phyloP scores from a whole-genome alignment of 768 basidiomycete species.

The Mycena kentingensis region DNA sequence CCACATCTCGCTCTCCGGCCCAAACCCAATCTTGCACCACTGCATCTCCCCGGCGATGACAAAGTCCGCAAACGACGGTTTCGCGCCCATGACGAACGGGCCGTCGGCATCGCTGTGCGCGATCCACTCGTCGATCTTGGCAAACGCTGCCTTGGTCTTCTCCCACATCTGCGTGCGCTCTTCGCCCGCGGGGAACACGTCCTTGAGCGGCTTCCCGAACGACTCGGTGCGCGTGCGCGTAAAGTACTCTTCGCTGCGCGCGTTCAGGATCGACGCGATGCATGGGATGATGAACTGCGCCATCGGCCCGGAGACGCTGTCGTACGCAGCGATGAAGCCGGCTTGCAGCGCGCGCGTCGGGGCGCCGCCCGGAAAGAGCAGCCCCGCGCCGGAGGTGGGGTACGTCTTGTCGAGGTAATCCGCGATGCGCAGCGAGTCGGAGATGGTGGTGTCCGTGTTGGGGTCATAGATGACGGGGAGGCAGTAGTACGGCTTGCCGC shows the following conservation, averaged over 20 bases:
- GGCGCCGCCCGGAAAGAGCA: constrained; percentile 34
- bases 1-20: constrained; percentile 34
- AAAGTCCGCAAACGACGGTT: constrained; percentile 38
- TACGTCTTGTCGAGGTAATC: constrained; percentile 51
- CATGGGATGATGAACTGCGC: constrained; percentile 18
- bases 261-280: constrained; percentile 24
- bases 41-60: constrained; percentile 34
- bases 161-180: constrained; percentile 28
- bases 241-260: constrained; percentile 34
- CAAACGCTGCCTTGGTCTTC: constrained; percentile 28
- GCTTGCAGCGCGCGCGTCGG: constrained; percentile 29
- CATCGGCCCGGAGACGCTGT: neutral
- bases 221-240: constrained; percentile 34
- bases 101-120: constrained; percentile 23
- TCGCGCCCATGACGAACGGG: constrained; percentile 36
- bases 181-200: constrained; percentile 34
- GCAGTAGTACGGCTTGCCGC: constrained; percentile 39
- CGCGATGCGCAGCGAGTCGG: constrained; percentile 47
- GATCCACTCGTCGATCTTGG: constrained; percentile 33
- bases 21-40: constrained; percentile 36
- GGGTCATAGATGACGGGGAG: constrained; percentile 52
- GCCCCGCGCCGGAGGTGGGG: constrained; percentile 35
- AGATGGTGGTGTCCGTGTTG: constrained; percentile 35
- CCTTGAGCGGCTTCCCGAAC: constrained; percentile 38
- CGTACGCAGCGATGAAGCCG: constrained; percentile 18